A percentile compares a stretch with the other conserved stretches of the same genome.
Evolutionary conservation across 164 flowering plant genomes (phyloP).

Genomic region (Vitis riparia): DNA sequence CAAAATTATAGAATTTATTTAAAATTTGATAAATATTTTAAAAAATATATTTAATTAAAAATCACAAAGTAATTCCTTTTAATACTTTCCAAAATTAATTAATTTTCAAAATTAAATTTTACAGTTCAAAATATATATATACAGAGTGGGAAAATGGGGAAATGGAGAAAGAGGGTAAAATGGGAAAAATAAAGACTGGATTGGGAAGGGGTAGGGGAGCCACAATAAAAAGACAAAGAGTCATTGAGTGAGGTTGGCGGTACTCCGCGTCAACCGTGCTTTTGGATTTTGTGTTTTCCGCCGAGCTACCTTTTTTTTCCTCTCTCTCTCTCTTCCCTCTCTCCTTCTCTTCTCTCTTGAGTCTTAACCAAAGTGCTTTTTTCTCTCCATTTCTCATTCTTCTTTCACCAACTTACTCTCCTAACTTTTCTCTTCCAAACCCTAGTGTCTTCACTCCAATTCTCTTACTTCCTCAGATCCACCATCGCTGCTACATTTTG

Average conservation of each 20-base stretch:
- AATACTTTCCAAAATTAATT: too few relatives aligned
- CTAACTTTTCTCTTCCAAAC: constrained; percentile 4
- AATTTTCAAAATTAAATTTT: too few relatives aligned
- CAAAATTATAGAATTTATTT: too few relatives aligned
- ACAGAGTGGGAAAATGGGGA: too few relatives aligned
- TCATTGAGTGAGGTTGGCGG: constrained; percentile 14
- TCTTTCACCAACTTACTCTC: background rate
- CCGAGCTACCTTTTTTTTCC: background rate
- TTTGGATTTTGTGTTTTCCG: constrained; percentile 14
- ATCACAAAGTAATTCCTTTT: too few relatives aligned
- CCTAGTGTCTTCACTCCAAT: background rate
- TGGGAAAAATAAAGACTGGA: too few relatives aligned
- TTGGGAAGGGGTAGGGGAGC: too few relatives aligned
- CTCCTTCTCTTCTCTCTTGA: background rate
- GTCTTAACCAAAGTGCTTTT: background rate
- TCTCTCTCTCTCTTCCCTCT: background rate
- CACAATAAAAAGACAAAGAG: too few relatives aligned
- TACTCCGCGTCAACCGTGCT: constrained; percentile 24
- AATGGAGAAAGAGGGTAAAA: too few relatives aligned
- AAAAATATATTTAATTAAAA: too few relatives aligned
- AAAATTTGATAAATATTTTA: too few relatives aligned
- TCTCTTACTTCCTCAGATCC: background rate
- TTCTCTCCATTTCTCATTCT: background rate
- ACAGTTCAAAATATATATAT: too few relatives aligned
- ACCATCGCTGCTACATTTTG: constrained; percentile 6